phyloP scores from a whole-genome alignment of 176 grass and related monocot species.

The Coix lacrymajobi region DNA sequence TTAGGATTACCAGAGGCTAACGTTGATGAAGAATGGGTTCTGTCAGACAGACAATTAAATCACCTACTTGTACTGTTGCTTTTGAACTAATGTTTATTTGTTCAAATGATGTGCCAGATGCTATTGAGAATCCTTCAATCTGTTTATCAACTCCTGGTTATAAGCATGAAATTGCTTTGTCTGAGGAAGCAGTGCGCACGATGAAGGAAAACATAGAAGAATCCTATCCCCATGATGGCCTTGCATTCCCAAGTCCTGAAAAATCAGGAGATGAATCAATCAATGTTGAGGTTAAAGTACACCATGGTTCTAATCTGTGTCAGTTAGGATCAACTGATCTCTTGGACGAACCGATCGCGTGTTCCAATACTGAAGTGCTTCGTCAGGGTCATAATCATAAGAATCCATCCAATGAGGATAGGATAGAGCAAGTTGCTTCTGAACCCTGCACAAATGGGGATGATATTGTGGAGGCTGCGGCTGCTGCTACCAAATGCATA shows the following conservation, averaged over 20 bases:
- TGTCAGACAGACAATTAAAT: background rate
- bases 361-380: background rate
- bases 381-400: background rate
- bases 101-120: constrained; percentile 17
- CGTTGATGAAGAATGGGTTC: background rate
- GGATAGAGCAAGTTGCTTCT: constrained; percentile 2
- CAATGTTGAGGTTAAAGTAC: background rate
- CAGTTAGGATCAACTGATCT: background rate
- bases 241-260: background rate
- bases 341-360: background rate
- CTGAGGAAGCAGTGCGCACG: background rate
- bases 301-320: background rate
- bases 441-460: background rate
- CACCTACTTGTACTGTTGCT: background rate
- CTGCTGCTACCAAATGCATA: background rate
- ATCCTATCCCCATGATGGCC: background rate
- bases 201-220: background rate
- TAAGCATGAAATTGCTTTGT: constrained; percentile 6
- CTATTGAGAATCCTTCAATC: background rate
- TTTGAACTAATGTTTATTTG: background rate
- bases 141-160: background rate
- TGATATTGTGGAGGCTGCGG: background rate
- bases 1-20: background rate
- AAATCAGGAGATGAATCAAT: constrained; percentile 6
- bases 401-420: background rate